A percentile compares a stretch with the other conserved stretches of the same genome.
These are phyloP conservation scores for Fusarium nodosum DNA, from an alignment of 2,329 filamentous ascomycete genomes.

Conservation along the genomic window DNA sequence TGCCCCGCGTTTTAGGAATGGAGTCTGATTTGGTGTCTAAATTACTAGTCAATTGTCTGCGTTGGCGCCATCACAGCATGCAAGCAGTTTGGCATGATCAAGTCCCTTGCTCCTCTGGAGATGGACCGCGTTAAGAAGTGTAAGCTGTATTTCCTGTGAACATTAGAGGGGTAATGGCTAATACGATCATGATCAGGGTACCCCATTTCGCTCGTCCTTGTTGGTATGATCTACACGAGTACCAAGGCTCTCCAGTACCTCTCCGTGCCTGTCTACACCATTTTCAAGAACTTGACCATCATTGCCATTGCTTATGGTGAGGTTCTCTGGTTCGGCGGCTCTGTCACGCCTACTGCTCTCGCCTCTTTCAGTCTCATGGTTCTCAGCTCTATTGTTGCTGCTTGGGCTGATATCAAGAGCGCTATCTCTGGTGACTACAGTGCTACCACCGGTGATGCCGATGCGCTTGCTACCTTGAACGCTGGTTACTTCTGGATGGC, in stretches of 20 bases:
- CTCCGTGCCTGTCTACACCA: constrained; percentile 98
- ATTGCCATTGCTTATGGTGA: constrained; percentile 99
- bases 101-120: constrained; percentile 85
- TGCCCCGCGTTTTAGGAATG: constrained; percentile 7
- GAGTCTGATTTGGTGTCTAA: neutral
- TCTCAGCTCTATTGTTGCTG: constrained; percentile 90
- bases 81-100: constrained; percentile 86
- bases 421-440: constrained; percentile 73
- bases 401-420: constrained; percentile 96
- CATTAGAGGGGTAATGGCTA: constrained; percentile 2
- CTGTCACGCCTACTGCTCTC: constrained; percentile 86
- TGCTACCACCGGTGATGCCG: constrained; percentile 60
- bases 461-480: constrained; percentile 89
- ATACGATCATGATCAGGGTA: constrained; percentile 75
- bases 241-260: constrained; percentile 96
- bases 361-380: constrained; percentile 98
- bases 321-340: constrained; percentile 97
- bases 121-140: constrained; percentile 91
- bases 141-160: constrained; percentile 59
- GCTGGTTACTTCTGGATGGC: constrained; percentile 98
- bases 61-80: constrained; percentile 84
- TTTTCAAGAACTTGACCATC: constrained; percentile 99
- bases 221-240: constrained; percentile 99
- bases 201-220: constrained; percentile 92
- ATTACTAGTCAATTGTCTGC: constrained; percentile 83